These are phyloP conservation scores for Corinectria fuckeliana DNA, from an alignment of 2,329 filamentous ascomycete species.

Conservation along the genomic window DNA sequence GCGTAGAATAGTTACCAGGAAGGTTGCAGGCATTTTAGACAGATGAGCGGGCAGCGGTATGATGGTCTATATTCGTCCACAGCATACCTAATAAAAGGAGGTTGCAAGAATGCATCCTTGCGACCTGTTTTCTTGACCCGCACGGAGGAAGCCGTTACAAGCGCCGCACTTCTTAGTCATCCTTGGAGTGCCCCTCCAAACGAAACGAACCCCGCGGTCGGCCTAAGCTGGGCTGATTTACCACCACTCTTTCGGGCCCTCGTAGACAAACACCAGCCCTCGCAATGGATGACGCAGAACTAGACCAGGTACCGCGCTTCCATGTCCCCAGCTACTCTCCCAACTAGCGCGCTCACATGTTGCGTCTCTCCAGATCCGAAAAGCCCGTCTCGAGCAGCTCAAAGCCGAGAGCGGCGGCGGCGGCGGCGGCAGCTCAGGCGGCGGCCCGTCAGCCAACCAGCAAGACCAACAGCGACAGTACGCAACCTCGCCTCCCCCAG, in stretches of 20 bases:
- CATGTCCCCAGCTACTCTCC: no score
- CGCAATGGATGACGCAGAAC: slow-evolving; percentile 53
- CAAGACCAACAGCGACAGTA: slow-evolving; percentile 67
- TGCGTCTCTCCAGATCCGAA: slow-evolving; percentile 70
- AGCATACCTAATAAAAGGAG: no score
- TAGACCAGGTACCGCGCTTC: slow-evolving; percentile 45
- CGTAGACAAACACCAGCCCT: slow-evolving; percentile 6
- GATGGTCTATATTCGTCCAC: no score
- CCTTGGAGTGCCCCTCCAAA: slow-evolving; percentile 38
- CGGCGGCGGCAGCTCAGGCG: slow-evolving; percentile 49
- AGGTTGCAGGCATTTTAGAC: no score
- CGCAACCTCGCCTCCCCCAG: slow-evolving; percentile 9
- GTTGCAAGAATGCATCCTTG: no score
- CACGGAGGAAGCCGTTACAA: no score
- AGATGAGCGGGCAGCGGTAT: no score
- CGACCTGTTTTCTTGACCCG: no score
- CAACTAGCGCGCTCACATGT: neutral
- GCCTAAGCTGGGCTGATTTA: slow-evolving; percentile 30
- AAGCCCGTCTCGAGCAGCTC: slow-evolving; percentile 91
- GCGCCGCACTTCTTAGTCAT: no score
- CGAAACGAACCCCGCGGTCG: slow-evolving; percentile 27
- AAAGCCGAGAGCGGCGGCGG: slow-evolving; percentile 71
- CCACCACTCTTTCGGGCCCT: slow-evolving; percentile 10
- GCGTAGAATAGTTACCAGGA: no score
- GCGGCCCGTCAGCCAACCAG: slow-evolving; percentile 49